A percentile compares a stretch with the other conserved stretches of the same genome.
Conservation (phyloP, 208 protist species). For the Paratrypanosoma confusum region DNA sequence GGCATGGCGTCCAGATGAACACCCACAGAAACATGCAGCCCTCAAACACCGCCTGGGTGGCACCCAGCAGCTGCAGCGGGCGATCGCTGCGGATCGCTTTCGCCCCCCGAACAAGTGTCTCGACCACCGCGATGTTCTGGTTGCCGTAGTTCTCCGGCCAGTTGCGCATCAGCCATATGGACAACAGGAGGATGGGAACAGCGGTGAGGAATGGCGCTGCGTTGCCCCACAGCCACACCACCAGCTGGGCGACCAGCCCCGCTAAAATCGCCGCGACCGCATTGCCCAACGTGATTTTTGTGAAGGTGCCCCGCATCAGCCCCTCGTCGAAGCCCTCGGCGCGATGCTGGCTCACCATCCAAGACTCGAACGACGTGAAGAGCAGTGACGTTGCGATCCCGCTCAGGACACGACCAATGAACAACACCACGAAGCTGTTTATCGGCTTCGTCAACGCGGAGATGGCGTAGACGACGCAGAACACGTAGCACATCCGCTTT, state of each 20-base stretch:
- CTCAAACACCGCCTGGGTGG: conserved; percentile 69
- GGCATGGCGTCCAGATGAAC: conserved; percentile 73
- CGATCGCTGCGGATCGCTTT: background rate
- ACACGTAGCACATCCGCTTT: conserved; percentile 16
- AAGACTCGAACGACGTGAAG: conserved; percentile 83
- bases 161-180: conserved; percentile 8
- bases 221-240: conserved; percentile 10
- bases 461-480: conserved; percentile 25
- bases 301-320: conserved; percentile 53
- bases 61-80: conserved; percentile 33
- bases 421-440: conserved; percentile 21
- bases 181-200: conserved; percentile 15
- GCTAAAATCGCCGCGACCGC: conserved; percentile 55
- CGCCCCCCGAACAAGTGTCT: conserved; percentile 10
- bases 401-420: conserved; percentile 58
- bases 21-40: conserved; percentile 82
- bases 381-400: conserved; percentile 82
- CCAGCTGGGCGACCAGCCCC: conserved; percentile 39
- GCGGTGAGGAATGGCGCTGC: conserved; percentile 35
- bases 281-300: conserved; percentile 32
- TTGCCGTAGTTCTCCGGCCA: conserved; percentile 84
- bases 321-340: conserved; percentile 4
- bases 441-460: conserved; percentile 23
- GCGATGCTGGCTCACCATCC: conserved; percentile 82
- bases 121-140: background rate